Conservation (phyloP, 129 eudicot species). For the Flaveria sonorensis region DNA sequence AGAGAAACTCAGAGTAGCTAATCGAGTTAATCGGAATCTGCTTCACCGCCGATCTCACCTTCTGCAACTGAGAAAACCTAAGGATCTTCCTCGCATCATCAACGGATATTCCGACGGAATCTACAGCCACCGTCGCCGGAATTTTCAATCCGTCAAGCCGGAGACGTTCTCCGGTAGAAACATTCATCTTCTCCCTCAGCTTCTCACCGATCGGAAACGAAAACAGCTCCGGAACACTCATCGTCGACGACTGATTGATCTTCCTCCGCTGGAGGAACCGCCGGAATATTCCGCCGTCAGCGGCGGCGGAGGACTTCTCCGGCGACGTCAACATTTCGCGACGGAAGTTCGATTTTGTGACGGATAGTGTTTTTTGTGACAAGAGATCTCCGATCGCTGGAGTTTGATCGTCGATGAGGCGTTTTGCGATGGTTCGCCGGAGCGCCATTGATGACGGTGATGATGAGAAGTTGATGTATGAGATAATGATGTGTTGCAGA, state of each 20-base stretch:
- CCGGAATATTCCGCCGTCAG: slow-evolving; percentile 44
- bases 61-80: slow-evolving; percentile 56
- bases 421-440: slow-evolving; percentile 54
- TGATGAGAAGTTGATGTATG: not conserved
- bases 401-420: slow-evolving; percentile 34
- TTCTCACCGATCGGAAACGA: slow-evolving; percentile 52
- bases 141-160: slow-evolving; percentile 42
- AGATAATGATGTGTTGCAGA: slow-evolving; percentile 10
- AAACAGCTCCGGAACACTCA: slow-evolving; percentile 46
- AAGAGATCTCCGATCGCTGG: slow-evolving; percentile 19
- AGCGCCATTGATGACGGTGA: slow-evolving; percentile 57
- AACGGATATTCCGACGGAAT: slow-evolving; percentile 38
- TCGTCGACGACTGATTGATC: slow-evolving; percentile 40
- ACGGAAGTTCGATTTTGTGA: slow-evolving; percentile 32
- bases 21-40: slow-evolving; percentile 47
- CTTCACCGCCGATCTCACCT: slow-evolving; percentile 44
- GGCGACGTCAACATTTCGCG: slow-evolving; percentile 37
- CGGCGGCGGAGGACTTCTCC: slow-evolving; percentile 6
- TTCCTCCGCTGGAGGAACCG: slow-evolving; percentile 52
- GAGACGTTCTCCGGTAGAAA: slow-evolving; percentile 36
- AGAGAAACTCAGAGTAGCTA: slow-evolving; percentile 50
- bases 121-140: slow-evolving; percentile 32
- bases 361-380: slow-evolving; percentile 21
- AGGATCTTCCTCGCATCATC: slow-evolving; percentile 52
- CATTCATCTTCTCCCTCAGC: slow-evolving; percentile 49